Base-by-base conservation (phyloP, 140 eudicot genomes). In the Ambrosia hybrid region DNA sequence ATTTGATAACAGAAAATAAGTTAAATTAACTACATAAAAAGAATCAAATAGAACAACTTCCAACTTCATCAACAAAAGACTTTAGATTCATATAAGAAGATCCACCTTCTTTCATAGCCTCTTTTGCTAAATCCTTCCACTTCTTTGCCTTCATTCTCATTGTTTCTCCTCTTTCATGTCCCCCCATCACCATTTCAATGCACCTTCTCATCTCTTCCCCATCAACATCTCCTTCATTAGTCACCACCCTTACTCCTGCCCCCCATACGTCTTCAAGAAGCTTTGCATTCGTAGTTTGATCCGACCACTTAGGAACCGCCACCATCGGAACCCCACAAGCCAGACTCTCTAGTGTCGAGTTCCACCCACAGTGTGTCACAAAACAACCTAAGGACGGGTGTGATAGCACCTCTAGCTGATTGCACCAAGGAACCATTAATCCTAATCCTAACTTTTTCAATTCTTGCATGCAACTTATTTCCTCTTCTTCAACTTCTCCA, bases 321-420 rank as follows among this genome's bases (percentile, higher is more conserved):
- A 82, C 86, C 61, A 82, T 38, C 0, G 86, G 86, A n/a, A 82
- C 83, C 52, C 86, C 86, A 9, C 64, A 78, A 5, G 39, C 49
- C 51, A 82, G 9, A 56, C 83, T 73, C 53, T 82, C 83, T n/a
- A 82, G 4, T 33, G 76, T 81, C 33, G 85, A 81, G 61, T 81
- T 81, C 85, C 85, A 81, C 6, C 82, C 85, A 58, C 83, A 82
- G 34, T 82, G 86, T 0, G 83, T 82, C 70, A 78, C 79, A 41
- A 82, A 82, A 57, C 83, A 82, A 34, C 86, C 86, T 37, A 82
- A 17, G 30, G 83, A 73, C 3, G 75, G 78, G 73, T 82, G 86
- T 2, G 74, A 73, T 13, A 82, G 56, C 39, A 82, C 83, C 77
- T 82, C 80, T 9, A 82, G 49, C 30, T 82, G 86, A 41, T 79